These are phyloP conservation scores for Pseudogymnoascus sp. DNA, from an alignment of 2,329 filamentous ascomycete genomes.

Conservation along the genomic window DNA sequence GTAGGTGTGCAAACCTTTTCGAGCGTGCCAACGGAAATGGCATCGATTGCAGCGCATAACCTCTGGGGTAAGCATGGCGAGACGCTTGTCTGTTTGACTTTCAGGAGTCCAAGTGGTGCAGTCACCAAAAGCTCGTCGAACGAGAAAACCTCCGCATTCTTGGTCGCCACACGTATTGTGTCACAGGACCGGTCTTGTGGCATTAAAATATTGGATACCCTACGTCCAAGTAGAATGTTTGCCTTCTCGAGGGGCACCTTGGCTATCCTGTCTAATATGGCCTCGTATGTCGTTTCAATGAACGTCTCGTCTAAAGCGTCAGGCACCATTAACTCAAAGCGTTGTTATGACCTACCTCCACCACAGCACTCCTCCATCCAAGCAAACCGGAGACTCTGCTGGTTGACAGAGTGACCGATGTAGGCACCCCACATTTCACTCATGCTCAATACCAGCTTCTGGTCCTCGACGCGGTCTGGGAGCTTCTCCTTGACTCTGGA, in stretches of 20 bases:
- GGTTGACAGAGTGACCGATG: constrained; percentile 40
- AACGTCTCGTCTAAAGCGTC: constrained; percentile 14
- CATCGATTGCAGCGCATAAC: constrained; percentile 37
- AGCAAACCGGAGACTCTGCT: constrained; percentile 47
- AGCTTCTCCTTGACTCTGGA: constrained; percentile 39
- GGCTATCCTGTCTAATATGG: constrained; percentile 23
- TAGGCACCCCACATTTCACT: constrained; percentile 43
- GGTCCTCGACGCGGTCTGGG: constrained; percentile 31
- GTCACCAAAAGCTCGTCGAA: constrained; percentile 42
- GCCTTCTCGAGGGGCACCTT: constrained; percentile 19
- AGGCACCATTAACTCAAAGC: background rate
- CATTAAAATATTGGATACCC: constrained; percentile 16
- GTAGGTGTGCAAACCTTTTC: constrained; percentile 38
- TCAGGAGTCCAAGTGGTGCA: constrained; percentile 41
- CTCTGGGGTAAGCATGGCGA: constrained; percentile 34
- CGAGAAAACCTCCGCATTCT: constrained; percentile 14
- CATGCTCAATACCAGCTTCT: constrained; percentile 32
- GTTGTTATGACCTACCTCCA: constrained; percentile 29
- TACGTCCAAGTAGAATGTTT: constrained; percentile 19
- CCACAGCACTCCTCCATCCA: constrained; percentile 51
- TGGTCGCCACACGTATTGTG: constrained; percentile 14
- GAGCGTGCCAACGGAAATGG: constrained; percentile 39
- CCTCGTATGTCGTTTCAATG: constrained; percentile 22
- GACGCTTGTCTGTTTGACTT: constrained; percentile 35
- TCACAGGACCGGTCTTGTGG: background rate